Evolutionary conservation across 805 yeast genomes (phyloP), one percentile per base, ranked within the genome.

Genomic region (Millerozyma miso): DNA sequence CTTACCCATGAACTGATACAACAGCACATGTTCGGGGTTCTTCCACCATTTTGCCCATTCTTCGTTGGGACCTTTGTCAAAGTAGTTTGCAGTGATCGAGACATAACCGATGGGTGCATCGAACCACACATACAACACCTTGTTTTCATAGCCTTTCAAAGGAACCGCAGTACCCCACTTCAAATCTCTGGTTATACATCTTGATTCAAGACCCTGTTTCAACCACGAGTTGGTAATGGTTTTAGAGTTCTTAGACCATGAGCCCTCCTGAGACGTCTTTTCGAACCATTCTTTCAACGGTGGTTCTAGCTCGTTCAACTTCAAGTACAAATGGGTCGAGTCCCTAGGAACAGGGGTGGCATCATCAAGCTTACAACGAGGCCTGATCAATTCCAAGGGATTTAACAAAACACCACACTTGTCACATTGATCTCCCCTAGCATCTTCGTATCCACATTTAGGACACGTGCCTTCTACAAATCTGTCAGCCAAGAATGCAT

Each of bases 101-200:
- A 90, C 81, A 63, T 93, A 93, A 36, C 99, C 99, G 54, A 93
- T 93, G 39, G 96, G 80, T 32, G 99, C 99, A 69, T 93, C 99
- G 55, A 93, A 93, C 99, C 99, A 93, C 45, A 93, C 99, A 60
- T 93, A 93, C 56, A 93, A 73, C 10, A 93, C 99, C 68, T 93
- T 93, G 42, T 88, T 83, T 53, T 84, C 81, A 71, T 76, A 93
- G 40, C 81, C 87, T 54, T 86, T 84, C 52, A 88, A 71, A 39
- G 99, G 99, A 19, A 93, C 98, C 6, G 98, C 97, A 5, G 96
- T 89, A 64, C 99, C 99, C 99, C 99, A 93, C 38, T 81, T 81
- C 60, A 93, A 77, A 63, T 93, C 99, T 72, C 99, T 83, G 14
- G 99, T 93, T 63, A 93, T 93, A 71, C 97, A 88, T 65, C 98